A percentile compares a stretch with the other conserved stretches of the same genome.
These are phyloP conservation scores for Xylona heveae DNA, from an alignment of 495 filamentous ascomycete genomes.

Conservation along the genomic window DNA sequence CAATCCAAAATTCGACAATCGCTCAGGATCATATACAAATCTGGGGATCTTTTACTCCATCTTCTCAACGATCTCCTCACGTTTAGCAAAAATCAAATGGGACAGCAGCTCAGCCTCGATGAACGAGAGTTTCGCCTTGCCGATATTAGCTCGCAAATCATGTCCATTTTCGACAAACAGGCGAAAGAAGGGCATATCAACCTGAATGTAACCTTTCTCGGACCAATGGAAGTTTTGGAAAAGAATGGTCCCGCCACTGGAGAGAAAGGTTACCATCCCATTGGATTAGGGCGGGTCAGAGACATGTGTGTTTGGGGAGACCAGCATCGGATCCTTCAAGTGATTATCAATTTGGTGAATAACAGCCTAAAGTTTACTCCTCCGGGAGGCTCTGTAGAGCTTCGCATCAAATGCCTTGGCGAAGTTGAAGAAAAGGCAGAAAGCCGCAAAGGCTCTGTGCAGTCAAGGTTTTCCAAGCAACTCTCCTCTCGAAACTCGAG, in stretches of 20 bases:
- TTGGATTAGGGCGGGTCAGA: constrained; percentile 38
- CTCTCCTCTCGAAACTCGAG: constrained; percentile 2
- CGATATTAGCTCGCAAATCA: constrained; percentile 58
- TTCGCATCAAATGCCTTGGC: constrained; percentile 51
- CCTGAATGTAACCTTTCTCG: constrained; percentile 46
- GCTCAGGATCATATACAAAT: constrained; percentile 71
- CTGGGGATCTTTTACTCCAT: constrained; percentile 68
- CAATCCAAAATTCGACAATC: constrained; percentile 53
- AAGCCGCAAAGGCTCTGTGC: constrained; percentile 14
- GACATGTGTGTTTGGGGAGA: constrained; percentile 78
- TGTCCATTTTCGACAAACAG: constrained; percentile 77
- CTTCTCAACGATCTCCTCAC: constrained; percentile 79
- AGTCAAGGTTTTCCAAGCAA: constrained; percentile 7
- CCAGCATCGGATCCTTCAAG: constrained; percentile 68
- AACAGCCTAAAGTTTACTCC: constrained; percentile 91
- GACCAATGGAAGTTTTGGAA: constrained; percentile 16
- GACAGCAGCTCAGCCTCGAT: constrained; percentile 54
- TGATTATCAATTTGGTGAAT: constrained; percentile 80
- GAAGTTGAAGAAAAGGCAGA: constrained; percentile 19
- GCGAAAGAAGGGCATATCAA: constrained; percentile 55
- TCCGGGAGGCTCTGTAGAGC: constrained; percentile 44
- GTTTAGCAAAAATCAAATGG: constrained; percentile 87
- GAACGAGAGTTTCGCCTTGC: constrained; percentile 67
- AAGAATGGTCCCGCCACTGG: constrained; percentile 1
- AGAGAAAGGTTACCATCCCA: constrained; percentile 3